Base-by-base conservation (phyloP, 306 rosid species). In the Pyrus bretschneideri region DNA sequence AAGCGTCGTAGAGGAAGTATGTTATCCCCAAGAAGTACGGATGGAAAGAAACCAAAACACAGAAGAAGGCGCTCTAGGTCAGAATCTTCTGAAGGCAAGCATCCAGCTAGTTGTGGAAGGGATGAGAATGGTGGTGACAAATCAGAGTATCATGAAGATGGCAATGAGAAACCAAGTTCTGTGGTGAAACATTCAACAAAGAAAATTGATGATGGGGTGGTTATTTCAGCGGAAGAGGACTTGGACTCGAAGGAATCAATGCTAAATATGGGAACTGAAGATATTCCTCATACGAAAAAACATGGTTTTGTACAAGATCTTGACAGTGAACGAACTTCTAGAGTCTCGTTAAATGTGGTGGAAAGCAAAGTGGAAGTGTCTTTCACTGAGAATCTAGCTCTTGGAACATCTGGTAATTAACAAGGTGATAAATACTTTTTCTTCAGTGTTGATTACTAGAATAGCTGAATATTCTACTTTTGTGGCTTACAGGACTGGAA, bases 21-120 rank as follows among this genome's bases (percentile, higher is more conserved):
- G 61, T 58, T 80, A 61, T 88, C 92, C 17, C 88, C 82, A 46
- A 81, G 77, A 74, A 78, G 79, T 81, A 59, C 70, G 23, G 83
- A 81, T 74, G 89, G 81, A 78, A 65, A 76, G 66, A 81, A 86
- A 75, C 78, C 82, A 25, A 85, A 81, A 69, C 79, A 40, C 45
- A 77, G 38, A 69, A 81, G 75, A 79, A 68, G 71, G 76, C 64
- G 38, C 55, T 85, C 87, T 75, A 78, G 51, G 75, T 83, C 85
- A 46, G 91, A 84, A 76, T 82, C 69, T 84, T 64, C 77, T n/a
- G 88, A 76, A 76, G 87, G 84, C 79, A 82, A 87, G 80, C 77
- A 74, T 74, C 80, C 46, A 63, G 67, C 70, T 49, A 70, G 51
- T 73, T 85, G 80, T 84, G 84, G 67, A 86, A 89, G 76, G 83